Evolutionary conservation across 1,284 basidiomycete species (phyloP), one percentile per base, ranked within the genome.

Genomic region (Phlebopus sp.): DNA sequence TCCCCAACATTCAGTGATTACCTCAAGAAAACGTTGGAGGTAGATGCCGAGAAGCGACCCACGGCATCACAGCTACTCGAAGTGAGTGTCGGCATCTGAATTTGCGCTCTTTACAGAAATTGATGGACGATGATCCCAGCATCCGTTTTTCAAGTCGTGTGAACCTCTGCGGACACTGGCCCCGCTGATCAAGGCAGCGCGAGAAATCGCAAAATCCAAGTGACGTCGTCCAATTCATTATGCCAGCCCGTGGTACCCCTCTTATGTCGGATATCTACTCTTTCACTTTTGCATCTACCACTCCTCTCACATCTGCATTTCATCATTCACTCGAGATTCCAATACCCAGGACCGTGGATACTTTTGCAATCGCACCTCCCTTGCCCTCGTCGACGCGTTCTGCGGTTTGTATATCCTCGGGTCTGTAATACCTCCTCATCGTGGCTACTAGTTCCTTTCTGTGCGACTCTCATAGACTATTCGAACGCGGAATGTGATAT

Each of bases 11-110:
- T 99, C 75, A 85, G 83, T 53, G 91, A 97, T 63, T 99, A 97
- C 63, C 74, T 99, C 35, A 79, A 84, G 14, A 85, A 87, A 66
- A 87, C 89, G n/a, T 75, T 99, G 41, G 93, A 97, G 56, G 97
- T 99, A 14, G 93, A 98, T 62, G 87, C 91, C 10, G 94, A 97
- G 66, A 91, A 90, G 69, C 77, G 96, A 51, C 96, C 95, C 1
- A 89, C 84, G 50, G 95, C 96, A 3, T 84, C 85, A 5, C 80
- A 89, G 60, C 74, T 97, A 39, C 74, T 98, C 39, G 77, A 82
- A 68, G 90, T 91, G 54, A 49, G 79, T 68, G 43, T 38, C 2
- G n/a, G 11, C 30, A 10, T 32, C 19, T 1, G 1, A 9, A n/a
- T 25, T 13, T 17, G 1, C 18, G 19, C n/a, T 37, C 21, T 21